Base-by-base conservation (phyloP, 495 filamentous ascomycete genomes). In the Talaromyces ruber region DNA sequence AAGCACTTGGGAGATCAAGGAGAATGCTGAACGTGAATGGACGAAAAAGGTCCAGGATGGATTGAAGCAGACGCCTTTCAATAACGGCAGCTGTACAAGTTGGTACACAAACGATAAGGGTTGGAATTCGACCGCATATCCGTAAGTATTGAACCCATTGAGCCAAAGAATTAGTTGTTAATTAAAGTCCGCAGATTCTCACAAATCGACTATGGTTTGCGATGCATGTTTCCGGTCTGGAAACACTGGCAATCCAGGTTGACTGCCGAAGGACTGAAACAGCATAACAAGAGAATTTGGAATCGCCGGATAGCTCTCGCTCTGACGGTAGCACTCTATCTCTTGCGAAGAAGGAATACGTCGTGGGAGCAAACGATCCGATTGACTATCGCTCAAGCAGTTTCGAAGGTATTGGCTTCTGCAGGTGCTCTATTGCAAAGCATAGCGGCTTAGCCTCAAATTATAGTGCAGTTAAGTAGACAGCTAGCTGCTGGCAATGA, bases 111-210 rank as follows among this genome's bases (percentile, higher is more conserved):
- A 73, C 6, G 76, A 74, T 6, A 73, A 75, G 32, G 84, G 82
- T 1, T 87, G 84, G 84, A 86, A 87, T 58, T 79, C 81, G 2
- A 79, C 76, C 3, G 74, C 74, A 8, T 86, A 86, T 70, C 84
- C 84, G 84, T 86, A 70, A 73, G 81, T 71, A 14, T 58, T 39
- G 21, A n/a, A 26, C 54, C 6, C 9, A 39, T 16, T 39, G 12
- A 39, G 9, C 34, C 4, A 4, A 16, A 39, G 12, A 53, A 57
- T 18, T 58, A 11, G 8, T 28, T 52, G 50, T 50, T 22, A 18
- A 59, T 57, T 68, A 34, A 64, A 37, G 24, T n/a, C 26, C 39
- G 6, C 59, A 84, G 81, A 59, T 82, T 73, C 62, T 75, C 78
- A 7, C 82, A 85, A 65, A 65, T 84, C 29, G 70, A 79, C 58